Evolutionary conservation across 2,329 filamentous ascomycete species (phyloP).

Genomic region (Stagonosporopsis vannaccii): DNA sequence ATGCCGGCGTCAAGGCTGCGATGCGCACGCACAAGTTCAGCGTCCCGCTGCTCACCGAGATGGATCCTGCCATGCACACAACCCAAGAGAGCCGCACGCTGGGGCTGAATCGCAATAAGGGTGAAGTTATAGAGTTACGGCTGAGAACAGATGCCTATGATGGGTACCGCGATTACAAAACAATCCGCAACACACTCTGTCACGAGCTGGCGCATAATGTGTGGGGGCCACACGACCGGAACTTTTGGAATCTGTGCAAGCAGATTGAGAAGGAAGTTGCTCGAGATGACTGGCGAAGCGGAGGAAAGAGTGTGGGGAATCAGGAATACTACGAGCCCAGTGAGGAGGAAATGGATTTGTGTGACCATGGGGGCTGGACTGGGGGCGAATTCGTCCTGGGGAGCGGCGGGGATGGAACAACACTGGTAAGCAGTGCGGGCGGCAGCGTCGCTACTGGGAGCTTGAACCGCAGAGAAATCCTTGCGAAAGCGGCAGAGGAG

Average conservation of each 20-base stretch:
- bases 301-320: constrained; percentile 59
- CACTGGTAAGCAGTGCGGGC: constrained; percentile 33
- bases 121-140: constrained; percentile 89
- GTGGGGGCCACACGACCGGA: constrained; percentile 78
- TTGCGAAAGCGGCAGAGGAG: constrained; percentile 78
- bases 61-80: constrained; percentile 88
- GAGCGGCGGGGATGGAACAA: constrained; percentile 18
- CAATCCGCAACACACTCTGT: constrained; percentile 88
- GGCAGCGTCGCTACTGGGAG: constrained; percentile 47
- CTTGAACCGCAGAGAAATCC: constrained; percentile 74
- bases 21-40: constrained; percentile 88
- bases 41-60: constrained; percentile 89
- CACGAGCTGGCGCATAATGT: constrained; percentile 97
- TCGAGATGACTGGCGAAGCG: constrained; percentile 76
- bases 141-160: constrained; percentile 93
- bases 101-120: constrained; percentile 85
- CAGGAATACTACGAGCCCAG: constrained; percentile 45
- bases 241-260: constrained; percentile 90
- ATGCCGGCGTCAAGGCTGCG: constrained; percentile 81
- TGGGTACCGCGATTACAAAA: constrained; percentile 91
- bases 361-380: constrained; percentile 55
- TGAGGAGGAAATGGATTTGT: constrained; percentile 38
- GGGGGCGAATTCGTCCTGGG: constrained; percentile 51
- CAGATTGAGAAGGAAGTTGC: constrained; percentile 89
- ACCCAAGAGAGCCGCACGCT: constrained; percentile 82